Conservation (phyloP, 2,329 filamentous ascomycete genomes). For the Teratosphaeria gauchensis region DNA sequence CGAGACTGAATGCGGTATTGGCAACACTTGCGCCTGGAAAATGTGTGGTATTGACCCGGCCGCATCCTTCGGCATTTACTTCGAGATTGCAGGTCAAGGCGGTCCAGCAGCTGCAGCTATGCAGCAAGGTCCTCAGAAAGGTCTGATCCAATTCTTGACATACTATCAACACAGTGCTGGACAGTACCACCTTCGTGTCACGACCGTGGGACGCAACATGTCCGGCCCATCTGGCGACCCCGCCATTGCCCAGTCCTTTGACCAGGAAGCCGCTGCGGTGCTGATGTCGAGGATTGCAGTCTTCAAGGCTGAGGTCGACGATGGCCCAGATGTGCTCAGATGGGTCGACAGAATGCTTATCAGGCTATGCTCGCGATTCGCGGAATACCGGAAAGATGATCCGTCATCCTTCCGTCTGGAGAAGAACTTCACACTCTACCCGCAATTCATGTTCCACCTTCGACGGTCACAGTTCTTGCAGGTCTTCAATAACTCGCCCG, state of each 20-base stretch:
- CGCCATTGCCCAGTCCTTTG: slow-evolving; percentile 90
- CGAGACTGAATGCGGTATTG: slow-evolving; percentile 95
- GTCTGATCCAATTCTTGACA: slow-evolving; percentile 95
- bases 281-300: slow-evolving; percentile 99
- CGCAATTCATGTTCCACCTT: slow-evolving; percentile 99
- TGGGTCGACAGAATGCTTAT: slow-evolving; percentile 99
- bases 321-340: slow-evolving; percentile 92
- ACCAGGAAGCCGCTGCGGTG: slow-evolving; percentile 94
- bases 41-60: slow-evolving; percentile 97
- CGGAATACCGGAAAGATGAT: slow-evolving; percentile 96
- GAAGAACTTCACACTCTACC: slow-evolving; percentile 98
- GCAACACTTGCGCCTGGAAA: slow-evolving; percentile 98
- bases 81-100: slow-evolving; percentile 91
- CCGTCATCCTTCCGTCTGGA: slow-evolving; percentile 92
- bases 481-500: slow-evolving; percentile 98
- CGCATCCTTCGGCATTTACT: slow-evolving; percentile 91
- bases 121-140: slow-evolving; percentile 79
- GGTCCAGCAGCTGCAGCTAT: slow-evolving; percentile 61
- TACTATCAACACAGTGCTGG: slow-evolving; percentile 98
- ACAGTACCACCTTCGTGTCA: slow-evolving; percentile 91
- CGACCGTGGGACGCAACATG: slow-evolving; percentile 81
- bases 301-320: slow-evolving; percentile 97
- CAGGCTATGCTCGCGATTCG: slow-evolving; percentile 87
- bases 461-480: slow-evolving; percentile 95
- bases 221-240: slow-evolving; percentile 92